Conservation (phyloP, 1,284 basidiomycete species). For the Moesziomyces parantarcticus region DNA sequence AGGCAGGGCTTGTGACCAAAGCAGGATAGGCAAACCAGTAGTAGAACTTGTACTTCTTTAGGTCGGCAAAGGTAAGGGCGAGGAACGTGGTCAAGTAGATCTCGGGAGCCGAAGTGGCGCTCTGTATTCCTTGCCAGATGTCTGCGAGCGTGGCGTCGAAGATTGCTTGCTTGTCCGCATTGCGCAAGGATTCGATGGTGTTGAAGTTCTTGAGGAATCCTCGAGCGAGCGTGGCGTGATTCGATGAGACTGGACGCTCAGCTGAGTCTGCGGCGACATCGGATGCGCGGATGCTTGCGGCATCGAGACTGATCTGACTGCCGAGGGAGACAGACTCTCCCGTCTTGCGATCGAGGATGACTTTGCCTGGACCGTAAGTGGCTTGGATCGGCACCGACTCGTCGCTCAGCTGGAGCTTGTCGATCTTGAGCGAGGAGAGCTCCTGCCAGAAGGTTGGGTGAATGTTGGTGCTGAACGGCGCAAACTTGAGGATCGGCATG, state of each 20-base stretch:
- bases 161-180: slow-evolving; percentile 83
- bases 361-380: slow-evolving; percentile 78
- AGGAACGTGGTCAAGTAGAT: slow-evolving; percentile 78
- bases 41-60: slow-evolving; percentile 97
- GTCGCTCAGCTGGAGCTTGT: slow-evolving; percentile 86
- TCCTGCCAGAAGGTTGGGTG: slow-evolving; percentile 94
- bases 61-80: slow-evolving; percentile 91
- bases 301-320: slow-evolving; percentile 61
- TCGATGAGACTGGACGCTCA: slow-evolving; percentile 1
- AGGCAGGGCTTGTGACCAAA: slow-evolving; percentile 72
- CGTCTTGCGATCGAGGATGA: slow-evolving; percentile 79
- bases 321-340: slow-evolving; percentile 68
- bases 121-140: slow-evolving; percentile 33
- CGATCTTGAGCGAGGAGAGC: slow-evolving; percentile 87
- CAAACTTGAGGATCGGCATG: slow-evolving; percentile 77
- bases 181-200: slow-evolving; percentile 94
- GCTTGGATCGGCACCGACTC: slow-evolving; percentile 76
- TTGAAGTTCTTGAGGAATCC: slow-evolving; percentile 85
- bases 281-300: slow-evolving; percentile 70
- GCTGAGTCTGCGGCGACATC: slow-evolving; percentile 5
- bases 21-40: slow-evolving; percentile 99
- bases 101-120: slow-evolving; percentile 33
- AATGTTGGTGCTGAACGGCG: slow-evolving; percentile 85
- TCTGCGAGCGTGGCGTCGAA: slow-evolving; percentile 70
- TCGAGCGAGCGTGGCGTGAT: slow-evolving; percentile 69